A percentile compares a stretch with the other conserved stretches of the same genome.
Evolutionary conservation across 805 yeast species (phyloP).

Genomic region (Schwanniomyces polymorphus): DNA sequence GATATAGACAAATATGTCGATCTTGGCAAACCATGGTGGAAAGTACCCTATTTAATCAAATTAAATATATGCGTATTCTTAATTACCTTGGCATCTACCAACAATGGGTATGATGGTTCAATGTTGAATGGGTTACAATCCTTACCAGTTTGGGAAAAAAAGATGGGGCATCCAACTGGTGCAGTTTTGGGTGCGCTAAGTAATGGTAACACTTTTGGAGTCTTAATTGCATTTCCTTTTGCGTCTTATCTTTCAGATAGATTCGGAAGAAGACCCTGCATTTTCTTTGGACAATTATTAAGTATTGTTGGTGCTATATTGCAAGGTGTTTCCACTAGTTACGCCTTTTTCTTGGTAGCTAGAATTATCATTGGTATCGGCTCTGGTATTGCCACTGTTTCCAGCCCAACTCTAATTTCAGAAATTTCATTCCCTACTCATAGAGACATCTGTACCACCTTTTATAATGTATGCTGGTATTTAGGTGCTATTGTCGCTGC

Average conservation of each 20-base stretch:
- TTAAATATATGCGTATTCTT: slow-evolving; percentile 41
- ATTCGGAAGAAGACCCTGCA: slow-evolving; percentile 38
- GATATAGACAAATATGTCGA: neutral
- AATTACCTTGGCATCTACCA: slow-evolving; percentile 47
- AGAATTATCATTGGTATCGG: slow-evolving; percentile 54
- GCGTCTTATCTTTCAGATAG: slow-evolving; percentile 33
- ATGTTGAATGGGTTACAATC: slow-evolving; percentile 54
- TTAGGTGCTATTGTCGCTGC: slow-evolving; percentile 54
- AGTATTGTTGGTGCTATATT: slow-evolving; percentile 34
- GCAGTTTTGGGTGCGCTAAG: slow-evolving; percentile 40
- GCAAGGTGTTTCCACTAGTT: slow-evolving; percentile 35
- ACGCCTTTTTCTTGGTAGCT: slow-evolving; percentile 40
- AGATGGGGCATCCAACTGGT: slow-evolving; percentile 41
- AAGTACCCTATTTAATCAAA: slow-evolving; percentile 28
- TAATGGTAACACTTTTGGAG: slow-evolving; percentile 46
- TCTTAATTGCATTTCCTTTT: slow-evolving; percentile 25
- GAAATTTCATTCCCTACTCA: slow-evolving; percentile 51
- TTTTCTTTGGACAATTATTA: slow-evolving; percentile 23
- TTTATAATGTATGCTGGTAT: slow-evolving; percentile 53
- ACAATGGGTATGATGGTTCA: slow-evolving; percentile 50
- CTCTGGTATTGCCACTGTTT: slow-evolving; percentile 35
- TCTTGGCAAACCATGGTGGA: neutral
- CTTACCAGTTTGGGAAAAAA: slow-evolving; percentile 38
- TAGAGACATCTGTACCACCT: slow-evolving; percentile 41
- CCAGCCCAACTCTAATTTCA: slow-evolving; percentile 50